Base-by-base conservation (phyloP, 345 rosid species). In the Gossypium stocksii region DNA sequence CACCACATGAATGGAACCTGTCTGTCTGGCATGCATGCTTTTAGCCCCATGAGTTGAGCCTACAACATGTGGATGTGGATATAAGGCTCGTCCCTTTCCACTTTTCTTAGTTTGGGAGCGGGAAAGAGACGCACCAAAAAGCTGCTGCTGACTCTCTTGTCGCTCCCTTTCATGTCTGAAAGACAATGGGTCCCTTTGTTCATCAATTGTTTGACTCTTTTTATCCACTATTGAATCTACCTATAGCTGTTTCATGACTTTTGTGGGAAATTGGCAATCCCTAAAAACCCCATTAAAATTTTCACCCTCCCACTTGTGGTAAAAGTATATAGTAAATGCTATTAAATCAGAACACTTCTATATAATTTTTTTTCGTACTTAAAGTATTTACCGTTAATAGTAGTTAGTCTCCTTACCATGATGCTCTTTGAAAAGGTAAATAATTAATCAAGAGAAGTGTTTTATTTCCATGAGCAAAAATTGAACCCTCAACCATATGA, bases 51-150 rank as follows among this genome's bases (percentile, higher is more conserved):
- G 41, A 34, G 8, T 23, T 7, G 57, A 2, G 56, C 2, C 3
- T 4, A 38, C n/a, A 70, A 63, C 34, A 43, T 48, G 79, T 53
- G 81, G 82, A 76, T 75, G 72, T 15, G 64, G 61, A 27, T 73
- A 67, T 12, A 16, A 58, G 25, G 58, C 20, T 20, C 12, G 82
- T 81, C 82, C 9, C 54, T 71, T 51, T 80, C 82, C 56, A 62
- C 34, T 66, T 60, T 44, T 61, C 46, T 17, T 6, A 29, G 67
- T 25, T 44, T 23, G 78, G 72, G 82, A 34, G 41, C 57, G 75
- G 68, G 80, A 80, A 80, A 78, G 80, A 61, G 84, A 76, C 79
- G 34, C 59, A 45, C 57, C 62, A 68, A 78, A 81, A 82, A 83
- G 80, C 80, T 75, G 82, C 74, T 54, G 68, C 38, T 5, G 72